Evolutionary conservation across 768 basidiomycete species (phyloP).

Genomic region (Suillus decipiens): DNA sequence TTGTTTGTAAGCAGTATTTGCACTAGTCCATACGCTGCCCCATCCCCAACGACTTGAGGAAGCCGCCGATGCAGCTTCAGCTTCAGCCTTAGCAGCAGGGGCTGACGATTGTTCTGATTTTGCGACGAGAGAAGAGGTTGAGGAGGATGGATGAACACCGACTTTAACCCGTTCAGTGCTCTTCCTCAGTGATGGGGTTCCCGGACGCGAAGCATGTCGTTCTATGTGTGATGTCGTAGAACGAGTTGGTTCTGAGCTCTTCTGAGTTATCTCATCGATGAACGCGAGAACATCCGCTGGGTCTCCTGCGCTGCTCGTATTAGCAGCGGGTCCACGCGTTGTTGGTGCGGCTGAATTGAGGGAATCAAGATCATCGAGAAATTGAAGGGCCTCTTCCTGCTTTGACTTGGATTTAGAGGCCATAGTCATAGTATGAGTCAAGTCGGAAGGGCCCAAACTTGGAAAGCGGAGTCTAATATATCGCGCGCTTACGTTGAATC

Average conservation of each 20-base stretch:
- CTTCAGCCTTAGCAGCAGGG: slow-evolving; percentile 22
- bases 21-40: slow-evolving; percentile 88
- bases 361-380: slow-evolving; percentile 93
- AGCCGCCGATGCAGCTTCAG: slow-evolving; percentile 17
- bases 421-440: slow-evolving; percentile 25
- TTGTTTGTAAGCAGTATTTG: slow-evolving; percentile 84
- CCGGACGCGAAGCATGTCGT: slow-evolving; percentile 60
- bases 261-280: slow-evolving; percentile 93
- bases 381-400: slow-evolving; percentile 85
- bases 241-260: slow-evolving; percentile 77
- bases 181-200: slow-evolving; percentile 73
- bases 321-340: slow-evolving; percentile 22
- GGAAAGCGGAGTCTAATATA: background rate
- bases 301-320: slow-evolving; percentile 55
- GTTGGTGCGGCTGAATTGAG: slow-evolving; percentile 49
- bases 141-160: slow-evolving; percentile 47
- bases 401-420: slow-evolving; percentile 65
- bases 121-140: slow-evolving; percentile 43
- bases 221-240: slow-evolving; percentile 54
- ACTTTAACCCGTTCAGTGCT: slow-evolving; percentile 76
- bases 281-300: slow-evolving; percentile 87
- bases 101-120: slow-evolving; percentile 29
- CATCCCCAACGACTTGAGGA: slow-evolving; percentile 65
- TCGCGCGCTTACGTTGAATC: slow-evolving; percentile 5
- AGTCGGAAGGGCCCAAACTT: background rate